Percentiles rank a stretch among this genome's conserved stretches.
phyloP scores from a whole-genome alignment of 805 yeast genomes.

The Sungouiozyma intestinalis region DNA sequence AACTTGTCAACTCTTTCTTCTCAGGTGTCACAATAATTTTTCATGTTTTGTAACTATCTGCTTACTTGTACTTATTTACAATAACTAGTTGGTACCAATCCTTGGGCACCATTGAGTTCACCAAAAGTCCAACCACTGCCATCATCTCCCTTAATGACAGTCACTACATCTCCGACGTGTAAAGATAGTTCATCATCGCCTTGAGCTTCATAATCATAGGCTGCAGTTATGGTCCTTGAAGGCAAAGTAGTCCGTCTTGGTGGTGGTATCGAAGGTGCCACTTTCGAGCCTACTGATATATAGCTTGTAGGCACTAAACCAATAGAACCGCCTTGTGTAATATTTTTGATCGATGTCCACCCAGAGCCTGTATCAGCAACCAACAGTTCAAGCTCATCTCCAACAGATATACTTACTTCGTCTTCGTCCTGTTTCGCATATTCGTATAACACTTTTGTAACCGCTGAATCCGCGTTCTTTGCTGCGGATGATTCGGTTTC shows the following conservation, averaged over 20 bases:
- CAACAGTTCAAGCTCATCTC: constrained; percentile 49
- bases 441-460: constrained; percentile 45
- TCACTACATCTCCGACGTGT: constrained; percentile 60
- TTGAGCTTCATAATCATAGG: constrained; percentile 67
- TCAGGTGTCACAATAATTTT: too few species aligned
- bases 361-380: constrained; percentile 83
- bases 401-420: constrained; percentile 52
- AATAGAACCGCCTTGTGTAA: constrained; percentile 32
- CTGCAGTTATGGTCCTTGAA: constrained; percentile 46
- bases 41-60: too few species aligned
- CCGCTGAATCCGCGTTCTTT: not conserved
- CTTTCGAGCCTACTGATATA: constrained; percentile 39
- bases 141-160: constrained; percentile 57
- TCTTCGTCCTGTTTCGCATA: constrained; percentile 66
- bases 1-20: too few species aligned
- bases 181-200: constrained; percentile 75
- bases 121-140: constrained; percentile 96
- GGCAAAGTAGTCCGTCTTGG: constrained; percentile 40
- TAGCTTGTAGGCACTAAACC: constrained; percentile 88
- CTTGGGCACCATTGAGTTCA: constrained; percentile 53
- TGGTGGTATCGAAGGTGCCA: constrained; percentile 77
- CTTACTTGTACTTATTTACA: constrained; percentile 32
- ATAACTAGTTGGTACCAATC: constrained; percentile 75
- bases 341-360: constrained; percentile 65
- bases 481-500: not conserved